Evolutionary conservation across 805 yeast genomes (phyloP).

Genomic region (Yarrowia deformans): DNA sequence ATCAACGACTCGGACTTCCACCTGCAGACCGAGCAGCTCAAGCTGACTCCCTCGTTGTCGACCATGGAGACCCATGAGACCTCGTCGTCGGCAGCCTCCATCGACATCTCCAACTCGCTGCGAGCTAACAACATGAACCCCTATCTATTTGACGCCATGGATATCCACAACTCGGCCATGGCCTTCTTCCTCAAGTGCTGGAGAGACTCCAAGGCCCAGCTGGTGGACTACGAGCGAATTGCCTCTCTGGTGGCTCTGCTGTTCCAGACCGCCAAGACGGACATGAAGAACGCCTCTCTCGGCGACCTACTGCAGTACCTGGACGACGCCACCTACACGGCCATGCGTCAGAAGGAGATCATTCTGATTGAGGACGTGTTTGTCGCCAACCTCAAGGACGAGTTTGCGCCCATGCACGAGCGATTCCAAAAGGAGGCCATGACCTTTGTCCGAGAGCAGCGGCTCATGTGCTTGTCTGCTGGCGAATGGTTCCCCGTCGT

Average conservation of each 20-base stretch:
- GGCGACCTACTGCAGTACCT: slow-evolving; percentile 59
- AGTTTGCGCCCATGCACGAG: slow-evolving; percentile 54
- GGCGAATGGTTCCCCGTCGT: slow-evolving; percentile 80
- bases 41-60: slow-evolving; percentile 28
- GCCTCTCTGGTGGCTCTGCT: slow-evolving; percentile 56
- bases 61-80: slow-evolving; percentile 37
- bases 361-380: slow-evolving; percentile 45
- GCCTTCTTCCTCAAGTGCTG: slow-evolving; percentile 43
- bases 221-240: slow-evolving; percentile 61
- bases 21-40: slow-evolving; percentile 23
- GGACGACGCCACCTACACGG: slow-evolving; percentile 55
- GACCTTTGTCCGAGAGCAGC: slow-evolving; percentile 77
- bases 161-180: slow-evolving; percentile 34
- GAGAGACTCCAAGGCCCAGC: slow-evolving; percentile 53
- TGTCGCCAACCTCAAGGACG: slow-evolving; percentile 30
- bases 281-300: slow-evolving; percentile 45
- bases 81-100: slow-evolving; percentile 22
- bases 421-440: slow-evolving; percentile 63
- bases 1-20: slow-evolving; percentile 38
- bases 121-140: slow-evolving; percentile 36
- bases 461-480: slow-evolving; percentile 71
- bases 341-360: slow-evolving; percentile 64
- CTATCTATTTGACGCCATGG: slow-evolving; percentile 31
- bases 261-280: slow-evolving; percentile 44
- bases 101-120: slow-evolving; percentile 17